Evolutionary conservation across 768 basidiomycete species (phyloP).

Genomic region (Suillus occidentalis): DNA sequence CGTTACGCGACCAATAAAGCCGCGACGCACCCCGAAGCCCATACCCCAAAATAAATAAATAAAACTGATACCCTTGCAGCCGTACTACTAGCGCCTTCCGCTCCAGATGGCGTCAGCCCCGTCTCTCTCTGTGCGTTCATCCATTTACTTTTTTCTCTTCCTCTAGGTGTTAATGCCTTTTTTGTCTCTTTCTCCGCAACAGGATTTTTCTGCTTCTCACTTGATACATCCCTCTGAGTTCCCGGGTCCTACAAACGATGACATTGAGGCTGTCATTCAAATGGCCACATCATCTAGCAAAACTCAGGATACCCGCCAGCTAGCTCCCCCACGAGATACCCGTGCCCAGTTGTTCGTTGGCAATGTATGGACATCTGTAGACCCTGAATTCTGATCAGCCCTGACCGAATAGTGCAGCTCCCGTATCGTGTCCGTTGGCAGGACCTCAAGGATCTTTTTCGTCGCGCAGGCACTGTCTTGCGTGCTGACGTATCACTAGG

Average conservation of each 20-base stretch:
- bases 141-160: constrained; percentile 1
- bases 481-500: constrained; percentile 77
- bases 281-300: constrained; percentile 78
- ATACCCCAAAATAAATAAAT: constrained; percentile 13
- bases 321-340: constrained; percentile 68
- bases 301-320: constrained; percentile 44
- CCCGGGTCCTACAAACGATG: constrained; percentile 63
- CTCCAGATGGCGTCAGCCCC: constrained; percentile 18
- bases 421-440: constrained; percentile 99
- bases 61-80: constrained; percentile 7
- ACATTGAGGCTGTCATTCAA: constrained; percentile 91
- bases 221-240: constrained; percentile 10
- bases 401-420: constrained; percentile 51
- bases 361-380: constrained; percentile 62
- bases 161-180: neutral
- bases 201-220: constrained; percentile 13
- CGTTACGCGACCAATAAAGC: neutral
- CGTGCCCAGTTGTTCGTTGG: constrained; percentile 95
- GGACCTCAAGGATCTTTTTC: constrained; percentile 97
- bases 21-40: neutral
- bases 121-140: constrained; percentile 11
- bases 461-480: constrained; percentile 88
- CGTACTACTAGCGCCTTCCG: constrained; percentile 8
- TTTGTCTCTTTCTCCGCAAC: neutral
- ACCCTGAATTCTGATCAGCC: constrained; percentile 3